Evolutionary conservation across 73 alveolate species (phyloP), one percentile per base, ranked within the genome.

Genomic region (Paramecium primaurelia): DNA sequence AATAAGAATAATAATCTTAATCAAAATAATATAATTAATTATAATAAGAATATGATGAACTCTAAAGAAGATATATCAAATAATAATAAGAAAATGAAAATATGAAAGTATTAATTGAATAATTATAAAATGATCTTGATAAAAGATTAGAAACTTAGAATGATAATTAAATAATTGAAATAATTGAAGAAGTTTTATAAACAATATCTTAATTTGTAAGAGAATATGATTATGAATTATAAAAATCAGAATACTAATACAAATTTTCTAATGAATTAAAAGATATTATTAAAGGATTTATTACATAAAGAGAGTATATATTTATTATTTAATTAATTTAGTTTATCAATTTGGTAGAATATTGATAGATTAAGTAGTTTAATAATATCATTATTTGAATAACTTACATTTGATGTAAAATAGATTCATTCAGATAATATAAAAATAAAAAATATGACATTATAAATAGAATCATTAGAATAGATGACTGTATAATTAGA

Each of bases 401-500:
- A 80, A 80, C 49, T 80, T 4, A 26, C 91, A 25, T 80, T 80
- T 25, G 75, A 80, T 49, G 58, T 80, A 0, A 80, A 80, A 80
- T 36, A 80, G 58, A 45, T 80, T 32, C 64, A 80, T 11, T 40
- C 47, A 4, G 91, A 80, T 42, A 40, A 18, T 14, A 80, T 8
- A 11, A 44, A 80, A 32, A 47, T 80, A 2, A 45, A 80, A 28
- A 44, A 45, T 42, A 80, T 80, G 91, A 26, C 71, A 26, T 36
- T 14, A 20, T 18, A 80, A 80, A 80, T 80, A 40, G 91, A 80
- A 49, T 80, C 91, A 0, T 80, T 80, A 80, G 91, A 80, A 45
- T 49, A 80, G 16, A 80, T 80, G 91, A 80, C 91, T 38, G 73
- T 80, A 11, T 11, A 80, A 32, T 44, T 80, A 80, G 91, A 80